Percentiles rank a stretch among this genome's conserved stretches.
Conservation (phyloP, 163 green algal species). For the Coccomyxa subellipsoidea region DNA sequence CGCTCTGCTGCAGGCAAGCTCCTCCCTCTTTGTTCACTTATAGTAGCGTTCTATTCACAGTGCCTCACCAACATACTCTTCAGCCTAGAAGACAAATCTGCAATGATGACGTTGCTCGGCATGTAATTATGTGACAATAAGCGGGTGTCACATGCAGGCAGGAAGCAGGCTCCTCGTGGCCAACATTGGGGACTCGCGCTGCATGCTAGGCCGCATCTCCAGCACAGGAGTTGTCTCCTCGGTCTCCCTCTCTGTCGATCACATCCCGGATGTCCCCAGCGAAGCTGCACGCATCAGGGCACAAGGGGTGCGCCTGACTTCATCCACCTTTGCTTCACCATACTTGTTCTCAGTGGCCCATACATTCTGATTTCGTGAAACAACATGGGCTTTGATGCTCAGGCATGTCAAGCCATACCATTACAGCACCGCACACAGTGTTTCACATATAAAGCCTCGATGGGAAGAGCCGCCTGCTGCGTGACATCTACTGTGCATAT, state of each 20-base stretch:
- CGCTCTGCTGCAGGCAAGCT: conserved; percentile 21
- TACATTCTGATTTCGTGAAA: no score
- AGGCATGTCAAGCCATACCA: no score
- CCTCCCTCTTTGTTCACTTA: no score
- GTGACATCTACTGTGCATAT: not conserved
- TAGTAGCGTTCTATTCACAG: no score
- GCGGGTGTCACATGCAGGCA: not conserved
- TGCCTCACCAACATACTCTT: no score
- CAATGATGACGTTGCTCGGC: no score
- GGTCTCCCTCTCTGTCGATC: conserved; percentile 34
- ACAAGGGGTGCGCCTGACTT: conserved; percentile 30
- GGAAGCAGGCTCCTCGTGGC: conserved; percentile 27
- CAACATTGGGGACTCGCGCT: conserved; percentile 42
- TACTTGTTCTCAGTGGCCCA: no score
- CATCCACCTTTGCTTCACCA: no score
- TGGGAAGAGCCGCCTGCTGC: no score
- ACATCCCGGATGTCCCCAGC: conserved; percentile 28
- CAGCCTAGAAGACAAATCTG: not conserved
- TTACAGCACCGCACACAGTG: no score
- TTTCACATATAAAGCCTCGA: no score
- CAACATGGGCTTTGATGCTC: no score
- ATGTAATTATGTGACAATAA: not conserved
- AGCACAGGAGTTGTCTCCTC: conserved; percentile 17
- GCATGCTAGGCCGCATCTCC: conserved; percentile 15
- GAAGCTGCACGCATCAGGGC: conserved; percentile 34